These are phyloP conservation scores for Chaetomium strumarium DNA, from an alignment of 2,329 filamentous ascomycete genomes.

Conservation along the genomic window DNA sequence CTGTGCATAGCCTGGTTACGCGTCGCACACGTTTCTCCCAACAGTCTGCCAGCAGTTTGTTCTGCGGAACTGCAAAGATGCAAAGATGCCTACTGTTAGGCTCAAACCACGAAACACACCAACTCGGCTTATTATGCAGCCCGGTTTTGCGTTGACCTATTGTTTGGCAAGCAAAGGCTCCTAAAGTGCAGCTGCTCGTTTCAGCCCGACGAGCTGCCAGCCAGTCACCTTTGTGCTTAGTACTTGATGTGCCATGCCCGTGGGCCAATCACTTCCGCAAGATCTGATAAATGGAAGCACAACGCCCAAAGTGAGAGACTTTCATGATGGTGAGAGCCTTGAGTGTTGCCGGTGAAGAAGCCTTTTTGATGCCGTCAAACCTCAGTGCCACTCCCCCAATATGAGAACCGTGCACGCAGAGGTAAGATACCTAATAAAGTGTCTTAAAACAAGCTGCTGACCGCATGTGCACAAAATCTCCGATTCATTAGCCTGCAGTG, in stretches of 20 bases:
- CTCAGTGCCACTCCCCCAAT: not conserved
- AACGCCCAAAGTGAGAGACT: too few species aligned
- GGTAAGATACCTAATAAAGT: not conserved
- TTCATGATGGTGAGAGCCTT: too few species aligned
- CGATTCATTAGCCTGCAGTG: not conserved
- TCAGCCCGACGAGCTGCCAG: constrained; percentile 2
- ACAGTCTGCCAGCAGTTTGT: not conserved
- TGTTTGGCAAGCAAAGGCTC: too few species aligned
- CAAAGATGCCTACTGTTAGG: too few species aligned
- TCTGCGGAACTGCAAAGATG: not conserved
- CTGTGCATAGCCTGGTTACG: not conserved
- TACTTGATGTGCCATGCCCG: too few species aligned
- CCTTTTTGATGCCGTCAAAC: too few species aligned
- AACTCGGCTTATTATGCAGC: not conserved
- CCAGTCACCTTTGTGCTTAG: constrained; percentile 6
- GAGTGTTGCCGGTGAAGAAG: too few species aligned
- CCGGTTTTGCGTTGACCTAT: not conserved
- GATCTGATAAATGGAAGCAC: too few species aligned
- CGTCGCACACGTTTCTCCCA: not conserved
- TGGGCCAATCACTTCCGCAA: not conserved
- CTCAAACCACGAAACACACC: not conserved
- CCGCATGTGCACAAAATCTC: not conserved
- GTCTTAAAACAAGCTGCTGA: constrained; percentile 6
- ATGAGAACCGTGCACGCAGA: not conserved
- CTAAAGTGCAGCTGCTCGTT: constrained; percentile 1